phyloP scores from a whole-genome alignment of 345 rosid genomes.

The Populus ilicifolia region DNA sequence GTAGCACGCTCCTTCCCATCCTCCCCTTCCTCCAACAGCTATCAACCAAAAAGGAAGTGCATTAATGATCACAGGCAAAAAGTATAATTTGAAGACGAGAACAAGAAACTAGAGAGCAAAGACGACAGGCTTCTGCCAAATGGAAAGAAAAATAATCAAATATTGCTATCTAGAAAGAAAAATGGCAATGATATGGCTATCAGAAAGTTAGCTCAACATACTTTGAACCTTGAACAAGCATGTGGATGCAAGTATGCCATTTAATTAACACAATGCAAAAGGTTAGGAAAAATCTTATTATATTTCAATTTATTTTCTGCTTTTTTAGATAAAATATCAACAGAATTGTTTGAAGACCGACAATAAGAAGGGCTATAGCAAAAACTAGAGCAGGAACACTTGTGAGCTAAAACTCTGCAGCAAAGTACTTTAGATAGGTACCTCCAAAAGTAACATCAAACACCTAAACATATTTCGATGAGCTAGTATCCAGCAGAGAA shows the following conservation, averaged over 20 bases:
- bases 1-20: constrained; percentile 86
- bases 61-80: not conserved
- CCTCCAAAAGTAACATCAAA: not conserved
- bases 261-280: not conserved
- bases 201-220: not conserved
- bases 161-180: not conserved
- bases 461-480: not conserved
- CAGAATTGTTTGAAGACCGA: not conserved
- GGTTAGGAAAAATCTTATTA: not conserved
- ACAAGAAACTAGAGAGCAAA: not conserved
- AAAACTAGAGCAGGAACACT: not conserved
- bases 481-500: not conserved
- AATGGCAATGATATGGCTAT: not conserved
- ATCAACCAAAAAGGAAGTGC: constrained; percentile 20
- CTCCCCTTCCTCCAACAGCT: constrained; percentile 94
- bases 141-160: not conserved
- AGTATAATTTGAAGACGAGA: not conserved
- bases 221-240: not conserved
- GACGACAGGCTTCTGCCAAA: not conserved
- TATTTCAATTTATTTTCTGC: not conserved
- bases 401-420: not conserved
- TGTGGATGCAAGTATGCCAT: not conserved
- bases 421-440: not conserved
- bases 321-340: not conserved
- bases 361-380: not conserved